Evolutionary conservation across 768 basidiomycete genomes (phyloP).

Genomic region (Suillus weaverae): DNA sequence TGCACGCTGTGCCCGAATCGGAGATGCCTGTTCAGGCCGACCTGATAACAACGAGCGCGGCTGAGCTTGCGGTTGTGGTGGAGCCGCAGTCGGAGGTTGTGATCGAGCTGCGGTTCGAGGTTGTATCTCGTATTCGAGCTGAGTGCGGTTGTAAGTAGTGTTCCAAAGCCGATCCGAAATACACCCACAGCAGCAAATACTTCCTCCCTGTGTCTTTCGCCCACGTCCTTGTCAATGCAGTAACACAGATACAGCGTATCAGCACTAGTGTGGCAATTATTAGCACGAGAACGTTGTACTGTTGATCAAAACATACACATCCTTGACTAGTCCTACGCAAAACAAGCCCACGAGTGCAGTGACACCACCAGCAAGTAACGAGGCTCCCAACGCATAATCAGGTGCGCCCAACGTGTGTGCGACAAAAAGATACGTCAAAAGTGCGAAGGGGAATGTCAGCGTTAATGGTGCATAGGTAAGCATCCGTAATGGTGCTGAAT

Average conservation of each 20-base stretch:
- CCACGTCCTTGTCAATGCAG: constrained; percentile 59
- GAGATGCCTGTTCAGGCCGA: constrained; percentile 3
- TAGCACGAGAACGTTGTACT: background rate
- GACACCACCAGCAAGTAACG: constrained; percentile 73
- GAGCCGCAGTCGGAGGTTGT: constrained; percentile 18
- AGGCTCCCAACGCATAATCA: constrained; percentile 70
- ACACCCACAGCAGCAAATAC: constrained; percentile 55
- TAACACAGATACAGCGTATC: constrained; percentile 70
- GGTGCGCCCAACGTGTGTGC: constrained; percentile 75
- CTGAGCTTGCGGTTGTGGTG: constrained; percentile 19
- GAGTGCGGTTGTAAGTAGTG: constrained; percentile 8
- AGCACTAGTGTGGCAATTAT: constrained; percentile 38
- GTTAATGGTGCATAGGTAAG: constrained; percentile 73
- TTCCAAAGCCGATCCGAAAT: background rate
- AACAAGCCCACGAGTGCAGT: constrained; percentile 83
- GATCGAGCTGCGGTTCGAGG: constrained; percentile 15
- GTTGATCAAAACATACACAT: constrained; percentile 49
- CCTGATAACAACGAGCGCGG: constrained; percentile 7
- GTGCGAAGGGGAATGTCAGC: constrained; percentile 77
- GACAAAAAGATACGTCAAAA: constrained; percentile 86
- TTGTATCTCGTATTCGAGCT: constrained; percentile 44
- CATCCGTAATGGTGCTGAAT: constrained; percentile 61
- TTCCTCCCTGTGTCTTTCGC: constrained; percentile 49
- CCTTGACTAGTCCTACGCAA: constrained; percentile 78
- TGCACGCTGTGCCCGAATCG: background rate